These are phyloP conservation scores for Exserohilum turcica DNA, from an alignment of 2,329 filamentous ascomycete genomes.

Conservation along the genomic window DNA sequence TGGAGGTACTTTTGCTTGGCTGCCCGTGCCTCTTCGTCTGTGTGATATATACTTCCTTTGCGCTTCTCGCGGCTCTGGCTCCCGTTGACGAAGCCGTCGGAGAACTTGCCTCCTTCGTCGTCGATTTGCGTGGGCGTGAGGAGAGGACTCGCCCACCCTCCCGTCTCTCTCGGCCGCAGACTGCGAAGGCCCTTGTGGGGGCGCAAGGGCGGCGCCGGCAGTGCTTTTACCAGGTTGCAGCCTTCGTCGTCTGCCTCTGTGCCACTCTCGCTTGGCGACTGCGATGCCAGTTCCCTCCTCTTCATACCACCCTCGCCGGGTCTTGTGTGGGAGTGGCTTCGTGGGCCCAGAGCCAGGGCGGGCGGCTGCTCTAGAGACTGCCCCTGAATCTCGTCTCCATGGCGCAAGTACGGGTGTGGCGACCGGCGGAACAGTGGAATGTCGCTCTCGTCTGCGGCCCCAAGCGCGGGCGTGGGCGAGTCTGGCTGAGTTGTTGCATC, in stretches of 20 bases:
- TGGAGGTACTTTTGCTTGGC: slow-evolving; percentile 74
- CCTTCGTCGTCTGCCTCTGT: slow-evolving; percentile 96
- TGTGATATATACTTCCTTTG: slow-evolving; percentile 25
- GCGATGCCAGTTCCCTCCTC: slow-evolving; percentile 34
- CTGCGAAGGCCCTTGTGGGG: slow-evolving; percentile 79
- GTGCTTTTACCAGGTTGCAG: slow-evolving; percentile 72
- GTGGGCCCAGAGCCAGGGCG: slow-evolving; percentile 17
- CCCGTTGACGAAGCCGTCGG: slow-evolving; percentile 45
- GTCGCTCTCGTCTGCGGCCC: slow-evolving; percentile 32
- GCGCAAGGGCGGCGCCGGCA: slow-evolving; percentile 77
- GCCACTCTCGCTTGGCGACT: slow-evolving; percentile 77
- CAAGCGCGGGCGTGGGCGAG: slow-evolving; percentile 24
- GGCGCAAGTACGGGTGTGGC: slow-evolving; percentile 47
- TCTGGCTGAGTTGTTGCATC: slow-evolving; percentile 21
- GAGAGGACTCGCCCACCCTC: slow-evolving; percentile 47
- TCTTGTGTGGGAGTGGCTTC: slow-evolving; percentile 22
- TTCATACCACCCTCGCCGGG: slow-evolving; percentile 36
- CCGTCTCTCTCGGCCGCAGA: slow-evolving; percentile 42
- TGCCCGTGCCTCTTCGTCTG: slow-evolving; percentile 45
- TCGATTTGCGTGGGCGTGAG: slow-evolving; percentile 56
- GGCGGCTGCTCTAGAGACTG: slow-evolving; percentile 17
- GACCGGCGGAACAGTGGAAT: slow-evolving; percentile 46
- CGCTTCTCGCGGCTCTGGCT: slow-evolving; percentile 24
- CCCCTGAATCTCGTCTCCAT: slow-evolving; percentile 32
- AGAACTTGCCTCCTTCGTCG: slow-evolving; percentile 50